Percentiles rank a stretch among this genome's conserved stretches.
phyloP scores from a whole-genome alignment of 1,284 basidiomycete genomes.

The Leccinum insolens region DNA sequence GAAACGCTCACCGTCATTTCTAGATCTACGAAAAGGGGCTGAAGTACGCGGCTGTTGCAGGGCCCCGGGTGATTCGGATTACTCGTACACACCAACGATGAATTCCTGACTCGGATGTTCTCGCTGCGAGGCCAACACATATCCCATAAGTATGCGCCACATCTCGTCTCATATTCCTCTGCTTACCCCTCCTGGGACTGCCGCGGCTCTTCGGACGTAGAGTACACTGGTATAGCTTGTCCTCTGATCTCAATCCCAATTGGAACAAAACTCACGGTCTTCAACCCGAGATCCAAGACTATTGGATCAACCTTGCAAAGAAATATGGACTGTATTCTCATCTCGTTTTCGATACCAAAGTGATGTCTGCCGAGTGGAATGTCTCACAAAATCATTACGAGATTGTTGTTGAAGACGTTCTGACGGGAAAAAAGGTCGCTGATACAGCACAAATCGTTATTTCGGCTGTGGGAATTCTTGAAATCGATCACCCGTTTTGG shows the following conservation, averaged over 20 bases:
- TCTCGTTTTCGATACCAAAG: constrained; percentile 30
- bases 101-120: constrained; percentile 1
- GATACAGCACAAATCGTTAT: constrained; percentile 24
- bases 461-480: constrained; percentile 22
- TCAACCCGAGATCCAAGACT: constrained; percentile 34
- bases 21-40: no score
- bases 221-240: constrained; percentile 38
- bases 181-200: constrained; percentile 24
- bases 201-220: constrained; percentile 28
- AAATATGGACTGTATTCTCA: constrained; percentile 25
- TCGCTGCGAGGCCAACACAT: constrained; percentile 29
- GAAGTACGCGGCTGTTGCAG: no score
- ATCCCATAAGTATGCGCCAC: constrained; percentile 21
- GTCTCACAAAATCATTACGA: constrained; percentile 13
- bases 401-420: constrained; percentile 20
- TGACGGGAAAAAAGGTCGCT: constrained; percentile 14
- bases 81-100: not conserved
- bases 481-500: no score
- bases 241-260: constrained; percentile 34
- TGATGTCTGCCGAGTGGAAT: constrained; percentile 32
- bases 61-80: no score
- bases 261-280: constrained; percentile 34
- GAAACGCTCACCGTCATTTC: no score
- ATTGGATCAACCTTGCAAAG: constrained; percentile 32
- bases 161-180: not conserved